Base-by-base conservation (phyloP, 257 asterid genomes). In the Cynanchum wilfordii region DNA sequence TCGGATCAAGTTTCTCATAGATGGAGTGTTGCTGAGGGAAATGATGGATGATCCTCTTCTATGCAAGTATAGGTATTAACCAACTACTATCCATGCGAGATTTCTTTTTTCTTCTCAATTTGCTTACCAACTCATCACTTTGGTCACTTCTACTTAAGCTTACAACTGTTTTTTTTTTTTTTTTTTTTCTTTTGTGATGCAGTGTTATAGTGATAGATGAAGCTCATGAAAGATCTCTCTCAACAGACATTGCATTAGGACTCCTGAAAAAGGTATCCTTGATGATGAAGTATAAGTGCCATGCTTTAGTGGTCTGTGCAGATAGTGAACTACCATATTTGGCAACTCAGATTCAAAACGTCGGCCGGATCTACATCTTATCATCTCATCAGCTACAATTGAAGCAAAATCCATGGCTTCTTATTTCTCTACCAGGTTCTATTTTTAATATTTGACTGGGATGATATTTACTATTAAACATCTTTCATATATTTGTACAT, bases 11-110 rank as follows among this genome's bases (percentile, higher is more conserved):
- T 94, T 90, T 83, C 87, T 91, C 57, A 94, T 98, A 52, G 99
- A 94, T 85, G 99, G 99, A 79, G 98, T 94, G 69, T 81, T 94
- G 84, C 84, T 94, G 66, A 85, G 98, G 74, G 98, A 94, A 87
- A 94, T 94, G 99, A 94, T 94, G 99, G 98, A 90, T 79, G 98
- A 94, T 86, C 99, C 99, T 73, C 87, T 94, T 45, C 77, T 94
- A 79, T 89, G 97, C 90, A 91, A 91, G 83, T 94, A 91, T 79
- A 91, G 99, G 99, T 89, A 81, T 58, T 73, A 22, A 52, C 70
- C 44, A 3, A 20, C 29, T 27, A 22, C 17, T 27, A 19, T 11
- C 19, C 17, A 10, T 69, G 45, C 44, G 1, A 52, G 10, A 42
- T 19, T 56, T 55, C 42, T 45, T 10, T 10, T 12, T 11, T 22